These are phyloP conservation scores for Metarhizium brunneum DNA, from an alignment of 2,329 filamentous ascomycete species.

Conservation along the genomic window DNA sequence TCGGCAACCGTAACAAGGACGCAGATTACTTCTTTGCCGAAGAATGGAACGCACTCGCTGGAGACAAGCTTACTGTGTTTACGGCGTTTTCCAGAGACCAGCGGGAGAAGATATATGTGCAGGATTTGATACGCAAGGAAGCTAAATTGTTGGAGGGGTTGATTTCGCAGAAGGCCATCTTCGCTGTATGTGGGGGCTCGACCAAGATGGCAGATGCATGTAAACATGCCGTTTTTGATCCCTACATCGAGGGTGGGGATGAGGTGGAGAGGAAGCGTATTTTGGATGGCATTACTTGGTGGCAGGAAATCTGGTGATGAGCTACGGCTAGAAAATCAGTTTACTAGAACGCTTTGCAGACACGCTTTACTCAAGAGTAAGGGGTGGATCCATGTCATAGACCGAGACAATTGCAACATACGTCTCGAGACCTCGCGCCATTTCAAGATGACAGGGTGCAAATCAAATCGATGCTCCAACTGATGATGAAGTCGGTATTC, in stretches of 20 bases:
- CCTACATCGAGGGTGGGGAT: conserved; percentile 29
- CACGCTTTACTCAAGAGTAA: no score
- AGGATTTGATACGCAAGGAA: conserved; percentile 41
- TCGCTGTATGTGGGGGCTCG: conserved; percentile 47
- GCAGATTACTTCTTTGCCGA: conserved; percentile 75
- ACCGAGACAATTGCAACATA: no score
- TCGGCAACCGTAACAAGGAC: conserved; percentile 65
- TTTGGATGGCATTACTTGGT: conserved; percentile 32
- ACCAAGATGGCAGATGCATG: conserved; percentile 50
- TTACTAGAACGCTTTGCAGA: no score
- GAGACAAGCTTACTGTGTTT: conserved; percentile 21
- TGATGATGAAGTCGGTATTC: neutral
- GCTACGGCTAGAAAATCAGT: no score
- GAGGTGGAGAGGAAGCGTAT: conserved; percentile 29
- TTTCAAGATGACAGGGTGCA: no score
- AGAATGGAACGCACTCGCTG: conserved; percentile 52
- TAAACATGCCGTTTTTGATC: conserved; percentile 40
- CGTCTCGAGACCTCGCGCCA: no score
- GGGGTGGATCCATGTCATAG: no score
- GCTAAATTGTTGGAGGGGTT: conserved; percentile 21
- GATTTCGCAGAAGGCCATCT: conserved; percentile 32
- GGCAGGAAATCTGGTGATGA: conserved; percentile 51
- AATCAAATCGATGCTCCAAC: neutral
- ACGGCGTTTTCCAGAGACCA: conserved; percentile 42
- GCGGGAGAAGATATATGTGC: conserved; percentile 44